Conservation (phyloP, 192 early-diverging fungal genomes). For the Coemansia sp. region DNA sequence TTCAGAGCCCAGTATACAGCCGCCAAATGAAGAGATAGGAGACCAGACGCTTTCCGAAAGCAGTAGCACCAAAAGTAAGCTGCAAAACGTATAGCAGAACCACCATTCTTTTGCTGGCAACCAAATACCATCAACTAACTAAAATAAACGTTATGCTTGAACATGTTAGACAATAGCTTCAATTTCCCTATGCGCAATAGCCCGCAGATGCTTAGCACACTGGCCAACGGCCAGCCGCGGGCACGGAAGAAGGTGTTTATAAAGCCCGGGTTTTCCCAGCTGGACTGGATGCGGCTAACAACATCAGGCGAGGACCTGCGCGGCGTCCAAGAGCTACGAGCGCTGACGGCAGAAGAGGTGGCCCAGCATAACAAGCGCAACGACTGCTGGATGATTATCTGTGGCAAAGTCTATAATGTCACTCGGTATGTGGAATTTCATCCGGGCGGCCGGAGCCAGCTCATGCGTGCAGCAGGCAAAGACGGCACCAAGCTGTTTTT, state of each 20-base stretch:
- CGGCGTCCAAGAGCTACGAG: constrained; percentile 20
- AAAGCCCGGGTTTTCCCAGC: constrained; percentile 81
- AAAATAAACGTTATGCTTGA: too few species aligned
- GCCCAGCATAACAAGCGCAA: constrained; percentile 70
- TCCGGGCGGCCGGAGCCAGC: constrained; percentile 80
- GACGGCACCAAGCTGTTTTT: constrained; percentile 89
- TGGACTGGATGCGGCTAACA: constrained; percentile 91
- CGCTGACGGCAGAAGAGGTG: constrained; percentile 71
- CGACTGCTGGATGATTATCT: constrained; percentile 88
- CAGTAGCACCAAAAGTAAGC: too few species aligned
- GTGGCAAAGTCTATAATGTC: constrained; percentile 90
- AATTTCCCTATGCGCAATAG: constrained; percentile 46
- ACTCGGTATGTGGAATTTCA: constrained; percentile 88
- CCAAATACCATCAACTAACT: too few species aligned
- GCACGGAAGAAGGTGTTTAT: constrained; percentile 74
- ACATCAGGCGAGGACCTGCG: constrained; percentile 69
- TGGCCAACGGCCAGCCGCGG: constrained; percentile 8
- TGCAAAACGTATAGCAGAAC: too few species aligned
- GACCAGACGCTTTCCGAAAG: too few species aligned
- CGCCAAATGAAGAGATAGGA: too few species aligned
- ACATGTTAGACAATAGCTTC: background rate
- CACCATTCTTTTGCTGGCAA: too few species aligned
- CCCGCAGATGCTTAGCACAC: constrained; percentile 40
- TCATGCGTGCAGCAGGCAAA: constrained; percentile 84
- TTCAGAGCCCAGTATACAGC: too few species aligned